Percentiles rank a stretch among this genome's conserved stretches.
Conservation (phyloP, 2,329 filamentous ascomycete species). For the Colletotrichum godetiae region DNA sequence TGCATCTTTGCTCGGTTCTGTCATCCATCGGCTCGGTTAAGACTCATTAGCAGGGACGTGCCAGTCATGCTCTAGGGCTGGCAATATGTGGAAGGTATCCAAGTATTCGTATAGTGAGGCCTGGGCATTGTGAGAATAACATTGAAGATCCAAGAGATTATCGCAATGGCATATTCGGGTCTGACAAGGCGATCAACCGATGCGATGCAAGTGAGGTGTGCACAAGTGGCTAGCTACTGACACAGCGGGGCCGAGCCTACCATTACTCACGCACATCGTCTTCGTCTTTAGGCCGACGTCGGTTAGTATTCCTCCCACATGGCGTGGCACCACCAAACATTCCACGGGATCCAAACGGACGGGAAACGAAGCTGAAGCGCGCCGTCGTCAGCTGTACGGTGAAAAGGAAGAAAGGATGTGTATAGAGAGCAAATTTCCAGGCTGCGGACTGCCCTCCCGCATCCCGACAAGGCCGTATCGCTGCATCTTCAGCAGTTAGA, state of each 20-base stretch:
- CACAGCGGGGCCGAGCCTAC: background rate
- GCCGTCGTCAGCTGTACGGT: slow-evolving; percentile 13
- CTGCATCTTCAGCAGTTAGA: background rate
- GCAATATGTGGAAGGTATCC: background rate
- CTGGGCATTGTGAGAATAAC: background rate
- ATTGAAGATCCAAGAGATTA: background rate
- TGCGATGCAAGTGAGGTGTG: background rate
- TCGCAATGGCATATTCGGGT: background rate
- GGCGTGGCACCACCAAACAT: background rate
- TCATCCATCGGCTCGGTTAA: background rate
- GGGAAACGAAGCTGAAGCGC: slow-evolving; percentile 6
- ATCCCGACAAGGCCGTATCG: slow-evolving; percentile 18
- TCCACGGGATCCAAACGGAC: background rate
- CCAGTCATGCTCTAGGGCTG: slow-evolving; percentile 5
- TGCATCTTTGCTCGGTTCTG: background rate
- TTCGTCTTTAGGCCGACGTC: background rate
- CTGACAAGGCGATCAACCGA: background rate
- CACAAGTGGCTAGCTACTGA: background rate
- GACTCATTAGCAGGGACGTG: background rate
- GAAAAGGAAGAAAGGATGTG: background rate
- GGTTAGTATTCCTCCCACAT: background rate
- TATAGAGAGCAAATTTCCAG: background rate
- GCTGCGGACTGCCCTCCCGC: slow-evolving; percentile 13
- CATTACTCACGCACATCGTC: background rate
- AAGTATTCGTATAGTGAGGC: background rate